phyloP scores from a whole-genome alignment of 169 alveolate genomes.

The Plasmodium adleri region DNA sequence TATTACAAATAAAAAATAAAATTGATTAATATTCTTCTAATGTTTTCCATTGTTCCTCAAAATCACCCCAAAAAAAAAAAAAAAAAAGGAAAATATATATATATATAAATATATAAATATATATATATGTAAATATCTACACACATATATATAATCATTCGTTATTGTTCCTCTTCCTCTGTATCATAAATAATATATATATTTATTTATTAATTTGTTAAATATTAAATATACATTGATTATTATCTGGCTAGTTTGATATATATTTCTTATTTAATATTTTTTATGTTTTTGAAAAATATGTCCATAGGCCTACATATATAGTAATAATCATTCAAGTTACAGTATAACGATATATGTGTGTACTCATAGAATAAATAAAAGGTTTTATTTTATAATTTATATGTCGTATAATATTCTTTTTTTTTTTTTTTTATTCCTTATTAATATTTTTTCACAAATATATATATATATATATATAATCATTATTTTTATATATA shows the following conservation, averaged over 20 bases:
- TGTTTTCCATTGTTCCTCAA: too few relatives aligned
- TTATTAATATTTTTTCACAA: too few relatives aligned
- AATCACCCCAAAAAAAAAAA: too few relatives aligned
- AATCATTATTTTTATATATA: too few relatives aligned
- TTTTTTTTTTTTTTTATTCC: neutral
- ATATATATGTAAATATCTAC: too few relatives aligned
- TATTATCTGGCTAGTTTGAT: slow-evolving; percentile 26
- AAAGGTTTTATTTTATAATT: slow-evolving; percentile 7
- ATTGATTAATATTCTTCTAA: too few relatives aligned
- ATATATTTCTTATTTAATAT: neutral
- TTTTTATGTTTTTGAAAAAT: slow-evolving; percentile 13
- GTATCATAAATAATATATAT: neutral
- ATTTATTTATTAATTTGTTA: neutral
- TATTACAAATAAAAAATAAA: too few relatives aligned
- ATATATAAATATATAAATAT: too few relatives aligned
- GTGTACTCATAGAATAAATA: slow-evolving; percentile 19
- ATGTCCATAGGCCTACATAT: slow-evolving; percentile 5
- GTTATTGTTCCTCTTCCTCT: too few relatives aligned
- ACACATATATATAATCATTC: too few relatives aligned
- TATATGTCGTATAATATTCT: neutral
- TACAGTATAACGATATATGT: neutral
- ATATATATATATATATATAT: too few relatives aligned
- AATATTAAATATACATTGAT: neutral
- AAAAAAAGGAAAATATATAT: too few relatives aligned
- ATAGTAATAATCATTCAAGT: neutral